Evolutionary conservation across 2,329 filamentous ascomycete genomes (phyloP).

Genomic region (Westerdykella ornata): DNA sequence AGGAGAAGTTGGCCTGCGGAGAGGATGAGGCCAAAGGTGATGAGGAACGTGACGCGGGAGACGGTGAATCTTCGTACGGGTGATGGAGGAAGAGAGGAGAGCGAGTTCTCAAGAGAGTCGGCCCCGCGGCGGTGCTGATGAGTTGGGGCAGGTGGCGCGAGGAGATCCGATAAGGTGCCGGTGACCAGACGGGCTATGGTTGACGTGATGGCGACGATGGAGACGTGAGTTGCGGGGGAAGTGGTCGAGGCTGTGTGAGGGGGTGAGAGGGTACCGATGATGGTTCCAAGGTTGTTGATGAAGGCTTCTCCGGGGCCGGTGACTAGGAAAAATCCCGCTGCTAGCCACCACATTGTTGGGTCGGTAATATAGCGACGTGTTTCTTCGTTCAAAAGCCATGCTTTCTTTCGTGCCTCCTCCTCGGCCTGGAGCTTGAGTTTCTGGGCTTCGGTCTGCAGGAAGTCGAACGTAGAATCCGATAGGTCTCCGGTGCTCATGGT

Average conservation of each 20-base stretch:
- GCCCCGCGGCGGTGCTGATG: conserved; percentile 51
- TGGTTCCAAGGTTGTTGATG: conserved; percentile 92
- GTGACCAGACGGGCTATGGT: conserved; percentile 87
- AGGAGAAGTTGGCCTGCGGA: conserved; percentile 69
- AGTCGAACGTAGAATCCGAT: conserved; percentile 43
- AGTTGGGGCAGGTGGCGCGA: conserved; percentile 55
- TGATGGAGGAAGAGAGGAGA: conserved; percentile 30
- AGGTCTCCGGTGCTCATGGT: conserved; percentile 48
- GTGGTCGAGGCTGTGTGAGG: conserved; percentile 52
- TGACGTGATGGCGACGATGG: conserved; percentile 82
- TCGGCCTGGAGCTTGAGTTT: conserved; percentile 43
- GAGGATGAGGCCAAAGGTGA: conserved; percentile 66
- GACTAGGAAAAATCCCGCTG: conserved; percentile 83
- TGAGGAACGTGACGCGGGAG: conserved; percentile 73
- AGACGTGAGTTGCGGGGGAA: conserved; percentile 79
- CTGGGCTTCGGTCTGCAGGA: conserved; percentile 42
- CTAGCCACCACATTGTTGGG: conserved; percentile 92
- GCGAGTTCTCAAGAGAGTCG: conserved; percentile 39
- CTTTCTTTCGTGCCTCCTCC: conserved; percentile 67
- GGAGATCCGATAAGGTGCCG: conserved; percentile 78
- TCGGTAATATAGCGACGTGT: conserved; percentile 79
- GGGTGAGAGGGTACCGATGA: conserved; percentile 77
- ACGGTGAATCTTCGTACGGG: conserved; percentile 52
- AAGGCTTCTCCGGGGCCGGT: conserved; percentile 95
- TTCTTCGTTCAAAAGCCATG: conserved; percentile 85